Percentiles rank a stretch among this genome's conserved stretches.
phyloP scores from a whole-genome alignment of 495 filamentous ascomycete genomes.

The Neurospora africana region DNA sequence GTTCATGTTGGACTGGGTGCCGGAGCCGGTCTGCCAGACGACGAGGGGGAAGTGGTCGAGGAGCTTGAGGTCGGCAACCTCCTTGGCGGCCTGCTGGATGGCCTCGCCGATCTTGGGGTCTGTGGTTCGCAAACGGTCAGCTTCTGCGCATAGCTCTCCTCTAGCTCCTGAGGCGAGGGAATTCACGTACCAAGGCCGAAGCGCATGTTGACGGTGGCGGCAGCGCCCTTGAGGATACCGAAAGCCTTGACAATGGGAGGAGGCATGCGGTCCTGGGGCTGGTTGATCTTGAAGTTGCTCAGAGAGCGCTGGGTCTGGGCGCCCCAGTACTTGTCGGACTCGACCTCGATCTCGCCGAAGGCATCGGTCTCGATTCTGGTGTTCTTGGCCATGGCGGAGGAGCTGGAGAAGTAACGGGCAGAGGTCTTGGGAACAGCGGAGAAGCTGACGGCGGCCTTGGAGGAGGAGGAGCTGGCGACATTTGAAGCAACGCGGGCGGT shows the following conservation, averaged over 20 bases:
- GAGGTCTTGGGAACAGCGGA: background rate
- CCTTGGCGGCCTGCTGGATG: constrained; percentile 85
- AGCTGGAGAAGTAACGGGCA: constrained; percentile 31
- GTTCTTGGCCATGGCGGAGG: constrained; percentile 37
- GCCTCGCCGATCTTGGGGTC: constrained; percentile 88
- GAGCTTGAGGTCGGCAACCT: constrained; percentile 90
- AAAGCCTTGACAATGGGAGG: constrained; percentile 85
- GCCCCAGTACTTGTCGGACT: constrained; percentile 95
- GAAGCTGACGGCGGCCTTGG: constrained; percentile 1
- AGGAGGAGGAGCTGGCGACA: constrained; percentile 12
- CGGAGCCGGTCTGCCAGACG: constrained; percentile 98
- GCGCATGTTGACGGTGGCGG: constrained; percentile 90
- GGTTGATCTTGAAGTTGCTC: constrained; percentile 97
- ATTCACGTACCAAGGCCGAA: constrained; percentile 74
- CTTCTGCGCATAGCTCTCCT: constrained; percentile 5
- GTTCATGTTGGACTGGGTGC: constrained; percentile 99
- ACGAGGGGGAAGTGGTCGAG: constrained; percentile 97
- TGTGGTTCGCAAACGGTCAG: constrained; percentile 14
- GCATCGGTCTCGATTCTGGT: constrained; percentile 88
- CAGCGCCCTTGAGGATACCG: constrained; percentile 94
- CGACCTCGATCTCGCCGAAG: constrained; percentile 91
- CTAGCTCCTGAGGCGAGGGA: constrained; percentile 4
- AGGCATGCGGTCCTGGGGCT: constrained; percentile 97
- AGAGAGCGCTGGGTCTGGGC: constrained; percentile 96
- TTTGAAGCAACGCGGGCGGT: constrained; percentile 7